Evolutionary conservation across 768 basidiomycete genomes (phyloP).

Genomic region (Psilocybe tampanensis): DNA sequence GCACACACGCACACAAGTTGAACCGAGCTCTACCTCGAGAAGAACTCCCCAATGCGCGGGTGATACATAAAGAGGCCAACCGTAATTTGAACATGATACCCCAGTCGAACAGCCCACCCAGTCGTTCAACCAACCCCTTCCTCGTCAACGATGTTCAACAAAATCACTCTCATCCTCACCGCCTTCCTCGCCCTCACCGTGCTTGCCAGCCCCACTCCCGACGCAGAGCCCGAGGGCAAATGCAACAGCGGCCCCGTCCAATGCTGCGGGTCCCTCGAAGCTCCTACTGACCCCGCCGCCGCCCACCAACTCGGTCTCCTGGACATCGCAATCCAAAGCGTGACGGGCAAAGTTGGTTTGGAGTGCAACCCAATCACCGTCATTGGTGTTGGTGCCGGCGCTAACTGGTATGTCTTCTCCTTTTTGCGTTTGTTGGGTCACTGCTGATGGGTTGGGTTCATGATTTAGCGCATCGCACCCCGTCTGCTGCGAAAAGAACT

Average conservation of each 20-base stretch:
- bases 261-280: background rate
- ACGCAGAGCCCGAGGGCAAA: background rate
- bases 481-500: constrained; percentile 1
- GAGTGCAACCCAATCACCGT: constrained; percentile 2
- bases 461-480: background rate
- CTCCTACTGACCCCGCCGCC: background rate
- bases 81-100: background rate
- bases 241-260: background rate
- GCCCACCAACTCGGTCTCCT: background rate
- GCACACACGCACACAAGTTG: too few relatives aligned
- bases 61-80: too few relatives aligned
- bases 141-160: background rate
- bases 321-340: background rate
- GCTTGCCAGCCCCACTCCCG: background rate
- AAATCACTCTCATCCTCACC: background rate
- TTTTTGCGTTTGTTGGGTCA: too few relatives aligned
- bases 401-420: background rate
- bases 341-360: background rate
- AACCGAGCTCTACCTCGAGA: too few relatives aligned
- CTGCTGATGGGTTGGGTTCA: too few relatives aligned
- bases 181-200: background rate
- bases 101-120: background rate
- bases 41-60: too few relatives aligned
- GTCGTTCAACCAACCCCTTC: background rate
- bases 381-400: background rate